Base-by-base conservation (phyloP, 139 green algal species). In the Axilococcus clingmanii region DNA sequence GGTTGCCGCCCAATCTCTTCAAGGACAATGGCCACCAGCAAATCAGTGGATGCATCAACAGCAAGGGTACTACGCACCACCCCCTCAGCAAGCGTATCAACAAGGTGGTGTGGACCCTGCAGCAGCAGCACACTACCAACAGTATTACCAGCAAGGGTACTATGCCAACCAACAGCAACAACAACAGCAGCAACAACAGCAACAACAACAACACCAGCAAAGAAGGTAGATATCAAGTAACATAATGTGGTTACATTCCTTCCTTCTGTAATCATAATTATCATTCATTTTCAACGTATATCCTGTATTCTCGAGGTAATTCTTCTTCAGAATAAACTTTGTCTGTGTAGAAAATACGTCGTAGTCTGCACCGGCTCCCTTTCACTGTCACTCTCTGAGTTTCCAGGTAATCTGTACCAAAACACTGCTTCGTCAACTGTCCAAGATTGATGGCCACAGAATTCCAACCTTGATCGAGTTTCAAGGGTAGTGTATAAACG, bases 401-500 rank as follows among this genome's bases (percentile, higher is more conserved):
- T 24, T 48, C 40, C 40, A n/a, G 27, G 19, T 48, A 48, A 14
- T 22, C 11, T 4, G 40, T 48, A 22, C 20, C 27, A 29, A 31
- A 48, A 96, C 43, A 88, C 25, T 82, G 60, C 6, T 84, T 68
- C 15, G 84, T 90, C 69, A 96, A 96, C 72, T 96, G 89, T 29
- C 75, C 72, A 29, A 96, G 75, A 68, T 96, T 96, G 75, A 96
- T 96, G 63, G 93, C 85, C 17, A 96, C 86, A 68, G 96, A 84
- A 64, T 96, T 96, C 88, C 88, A 96, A 28, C 89, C 88, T 42
- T 94, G 81, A 48, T 96, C 89, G 27, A 96, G 73, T n/a, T 81
- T 75, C 83, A 96, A 92, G 16, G 88, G 88, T 89, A 96, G 96
- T 5, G 88, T 97, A 96, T 94, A 66, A 95, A 96, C 11, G 86